Percentiles rank a stretch among this genome's conserved stretches.
Evolutionary conservation across 805 yeast genomes (phyloP).

Genomic region (Candida ortonii): DNA sequence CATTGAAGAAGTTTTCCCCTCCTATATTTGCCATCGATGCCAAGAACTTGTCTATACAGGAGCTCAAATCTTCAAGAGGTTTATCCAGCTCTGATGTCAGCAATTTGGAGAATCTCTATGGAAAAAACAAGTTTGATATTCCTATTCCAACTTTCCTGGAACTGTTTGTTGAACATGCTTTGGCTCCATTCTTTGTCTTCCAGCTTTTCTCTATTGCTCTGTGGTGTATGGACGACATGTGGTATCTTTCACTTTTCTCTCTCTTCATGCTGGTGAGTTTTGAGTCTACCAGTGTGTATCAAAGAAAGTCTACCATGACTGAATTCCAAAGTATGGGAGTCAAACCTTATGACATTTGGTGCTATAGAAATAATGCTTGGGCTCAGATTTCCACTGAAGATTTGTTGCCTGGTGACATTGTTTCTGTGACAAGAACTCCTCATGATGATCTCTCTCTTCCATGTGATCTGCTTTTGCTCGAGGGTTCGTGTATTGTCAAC

Average conservation of each 20-base stretch:
- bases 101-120: slow-evolving; percentile 57
- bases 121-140: slow-evolving; percentile 85
- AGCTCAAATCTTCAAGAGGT: slow-evolving; percentile 47
- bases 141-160: slow-evolving; percentile 92
- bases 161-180: slow-evolving; percentile 94
- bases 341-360: slow-evolving; percentile 80
- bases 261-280: slow-evolving; percentile 89
- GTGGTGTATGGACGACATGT: slow-evolving; percentile 95
- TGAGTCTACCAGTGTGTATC: slow-evolving; percentile 93
- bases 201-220: slow-evolving; percentile 93
- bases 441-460: slow-evolving; percentile 90
- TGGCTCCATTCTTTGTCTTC: slow-evolving; percentile 96
- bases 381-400: slow-evolving; percentile 62
- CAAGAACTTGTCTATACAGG: slow-evolving; percentile 52
- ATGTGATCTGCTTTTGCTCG: slow-evolving; percentile 82
- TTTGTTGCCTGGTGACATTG: slow-evolving; percentile 87
- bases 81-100: slow-evolving; percentile 32
- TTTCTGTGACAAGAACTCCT: slow-evolving; percentile 77
- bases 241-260: slow-evolving; percentile 92
- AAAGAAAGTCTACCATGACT: slow-evolving; percentile 88
- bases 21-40: slow-evolving; percentile 79
- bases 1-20: slow-evolving; percentile 61
- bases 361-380: slow-evolving; percentile 73
- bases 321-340: slow-evolving; percentile 98
- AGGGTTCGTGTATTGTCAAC: slow-evolving; percentile 92